Conservation (phyloP, 2,329 filamentous ascomycete genomes). For the Epichloe glyceriae region DNA sequence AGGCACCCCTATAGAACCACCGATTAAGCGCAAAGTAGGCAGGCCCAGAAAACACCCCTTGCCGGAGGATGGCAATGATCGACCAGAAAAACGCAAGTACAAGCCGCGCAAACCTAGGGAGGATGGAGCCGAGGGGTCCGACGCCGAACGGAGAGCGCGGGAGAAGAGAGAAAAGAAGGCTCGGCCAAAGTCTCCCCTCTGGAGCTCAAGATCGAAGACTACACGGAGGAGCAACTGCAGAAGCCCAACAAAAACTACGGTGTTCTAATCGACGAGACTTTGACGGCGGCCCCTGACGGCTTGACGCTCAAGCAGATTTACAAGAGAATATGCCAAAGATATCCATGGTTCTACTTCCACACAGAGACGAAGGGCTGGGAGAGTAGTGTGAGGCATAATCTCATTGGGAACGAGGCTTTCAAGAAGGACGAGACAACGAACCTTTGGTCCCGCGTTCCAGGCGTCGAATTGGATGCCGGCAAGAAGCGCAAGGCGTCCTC, state of each 20-base stretch:
- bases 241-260: constrained; percentile 52
- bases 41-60: constrained; percentile 50
- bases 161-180: constrained; percentile 49
- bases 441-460: constrained; percentile 44
- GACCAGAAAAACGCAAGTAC: constrained; percentile 52
- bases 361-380: constrained; percentile 54
- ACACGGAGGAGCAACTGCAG: constrained; percentile 43
- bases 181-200: constrained; percentile 48
- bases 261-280: constrained; percentile 46
- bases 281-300: constrained; percentile 39
- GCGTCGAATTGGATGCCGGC: constrained; percentile 45
- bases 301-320: constrained; percentile 50
- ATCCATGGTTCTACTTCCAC: constrained; percentile 47
- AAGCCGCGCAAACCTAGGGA: constrained; percentile 48
- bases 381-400: constrained; percentile 50
- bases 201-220: constrained; percentile 40
- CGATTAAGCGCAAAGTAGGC: constrained; percentile 51
- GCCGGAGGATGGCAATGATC: constrained; percentile 40
- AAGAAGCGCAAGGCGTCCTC: constrained; percentile 46
- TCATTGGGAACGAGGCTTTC: constrained; percentile 50
- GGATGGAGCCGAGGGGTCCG: constrained; percentile 41
- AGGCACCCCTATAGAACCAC: constrained; percentile 34
- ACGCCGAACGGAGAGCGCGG: constrained; percentile 40
- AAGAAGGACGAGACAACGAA: constrained; percentile 43
- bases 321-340: constrained; percentile 44